Evolutionary conservation across 139 green algal genomes (phyloP).

Genomic region (Chlorella sorokiniana): DNA sequence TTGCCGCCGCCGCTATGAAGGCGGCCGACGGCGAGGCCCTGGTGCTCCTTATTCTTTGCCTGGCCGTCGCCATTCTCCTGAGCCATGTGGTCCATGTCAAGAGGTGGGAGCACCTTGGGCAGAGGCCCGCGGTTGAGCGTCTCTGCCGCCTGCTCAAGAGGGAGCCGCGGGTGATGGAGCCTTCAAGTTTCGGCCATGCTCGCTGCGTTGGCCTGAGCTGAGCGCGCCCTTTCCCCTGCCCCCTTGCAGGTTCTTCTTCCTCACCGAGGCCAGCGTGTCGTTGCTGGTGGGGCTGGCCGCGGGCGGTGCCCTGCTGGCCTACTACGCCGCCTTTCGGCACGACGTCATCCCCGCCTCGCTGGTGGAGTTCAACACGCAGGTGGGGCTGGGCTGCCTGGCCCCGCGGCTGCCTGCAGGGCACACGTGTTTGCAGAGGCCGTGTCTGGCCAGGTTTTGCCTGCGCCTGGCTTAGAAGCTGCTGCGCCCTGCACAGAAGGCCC

Average conservation of each 20-base stretch:
- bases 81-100: background rate
- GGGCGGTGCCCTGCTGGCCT: slow-evolving; percentile 42
- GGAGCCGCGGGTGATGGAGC: too few relatives aligned
- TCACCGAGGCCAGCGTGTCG: slow-evolving; percentile 48
- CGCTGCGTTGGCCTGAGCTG: background rate
- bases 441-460: background rate
- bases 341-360: slow-evolving; percentile 52
- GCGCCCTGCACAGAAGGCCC: background rate
- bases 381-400: background rate
- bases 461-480: background rate
- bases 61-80: background rate
- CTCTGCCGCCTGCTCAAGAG: too few relatives aligned
- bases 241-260: background rate
- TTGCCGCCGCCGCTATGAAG: background rate
- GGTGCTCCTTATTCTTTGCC: slow-evolving; percentile 5
- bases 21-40: background rate
- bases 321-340: slow-evolving; percentile 54
- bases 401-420: background rate
- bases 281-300: slow-evolving; percentile 43
- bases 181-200: too few relatives aligned
- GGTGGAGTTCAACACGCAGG: slow-evolving; percentile 39
- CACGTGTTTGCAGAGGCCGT: too few relatives aligned
- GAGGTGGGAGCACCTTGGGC: too few relatives aligned
- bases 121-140: too few relatives aligned
- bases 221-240: background rate